Percentiles rank a stretch among this genome's conserved stretches.
Evolutionary conservation across 2,329 filamentous ascomycete genomes (phyloP).

Genomic region (Calonectria henricotiae): DNA sequence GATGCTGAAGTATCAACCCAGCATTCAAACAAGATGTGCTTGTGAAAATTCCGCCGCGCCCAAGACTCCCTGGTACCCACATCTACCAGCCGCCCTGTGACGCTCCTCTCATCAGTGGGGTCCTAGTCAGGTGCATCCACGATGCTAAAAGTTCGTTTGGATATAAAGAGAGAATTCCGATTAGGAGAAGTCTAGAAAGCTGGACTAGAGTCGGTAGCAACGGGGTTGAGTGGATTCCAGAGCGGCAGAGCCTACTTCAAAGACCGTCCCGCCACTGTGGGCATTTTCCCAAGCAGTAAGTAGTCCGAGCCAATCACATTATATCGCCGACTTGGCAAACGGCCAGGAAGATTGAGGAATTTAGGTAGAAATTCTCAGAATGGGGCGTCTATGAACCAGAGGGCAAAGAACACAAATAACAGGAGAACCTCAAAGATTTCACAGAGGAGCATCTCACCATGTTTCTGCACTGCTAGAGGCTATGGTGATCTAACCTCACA

Average conservation of each 20-base stretch:
- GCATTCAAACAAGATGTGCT: too few species aligned
- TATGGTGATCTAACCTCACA: neutral
- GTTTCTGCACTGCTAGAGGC: neutral
- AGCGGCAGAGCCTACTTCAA: neutral
- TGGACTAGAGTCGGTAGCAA: too few species aligned
- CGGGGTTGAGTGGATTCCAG: too few species aligned
- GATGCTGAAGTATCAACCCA: too few species aligned
- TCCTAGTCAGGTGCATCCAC: too few species aligned
- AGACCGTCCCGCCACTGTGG: neutral
- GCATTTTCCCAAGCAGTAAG: neutral
- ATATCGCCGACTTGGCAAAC: slow-evolving; percentile 1
- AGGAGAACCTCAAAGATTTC: neutral
- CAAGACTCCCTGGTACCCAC: neutral
- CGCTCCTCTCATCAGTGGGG: too few species aligned
- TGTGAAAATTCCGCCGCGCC: too few species aligned
- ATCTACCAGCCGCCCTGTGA: neutral
- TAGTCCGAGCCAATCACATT: slow-evolving; percentile 1
- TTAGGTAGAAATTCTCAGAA: neutral
- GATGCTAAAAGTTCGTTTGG: too few species aligned
- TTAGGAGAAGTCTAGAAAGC: too few species aligned
- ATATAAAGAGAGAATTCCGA: too few species aligned
- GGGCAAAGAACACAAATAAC: neutral
- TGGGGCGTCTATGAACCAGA: too few species aligned
- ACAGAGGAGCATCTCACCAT: neutral
- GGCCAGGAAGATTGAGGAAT: neutral